phyloP scores from a whole-genome alignment of 2,329 filamentous ascomycete species.

The Ceratocystis destructans region DNA sequence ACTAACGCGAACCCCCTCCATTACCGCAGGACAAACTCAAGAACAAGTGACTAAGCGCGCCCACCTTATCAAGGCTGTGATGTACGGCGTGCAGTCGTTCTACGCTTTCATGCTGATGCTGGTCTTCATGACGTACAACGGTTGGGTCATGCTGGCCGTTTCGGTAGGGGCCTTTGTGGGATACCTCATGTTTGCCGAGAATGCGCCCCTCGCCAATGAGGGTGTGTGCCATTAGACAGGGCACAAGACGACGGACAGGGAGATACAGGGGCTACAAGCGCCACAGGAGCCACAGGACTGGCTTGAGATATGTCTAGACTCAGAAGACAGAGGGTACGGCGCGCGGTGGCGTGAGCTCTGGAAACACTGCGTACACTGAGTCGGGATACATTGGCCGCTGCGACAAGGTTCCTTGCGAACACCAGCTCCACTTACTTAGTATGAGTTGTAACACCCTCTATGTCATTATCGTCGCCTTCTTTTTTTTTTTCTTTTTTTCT shows the following conservation, averaged over 20 bases:
- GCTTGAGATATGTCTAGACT: background rate
- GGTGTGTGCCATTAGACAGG: conserved; percentile 69
- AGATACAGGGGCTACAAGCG: background rate
- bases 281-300: background rate
- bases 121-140: conserved; percentile 99
- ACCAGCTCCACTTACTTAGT: background rate
- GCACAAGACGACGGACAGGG: background rate
- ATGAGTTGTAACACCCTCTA: background rate
- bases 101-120: conserved; percentile 99
- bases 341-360: background rate
- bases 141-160: conserved; percentile 90
- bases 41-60: conserved; percentile 48
- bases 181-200: conserved; percentile 66
- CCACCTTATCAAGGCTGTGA: conserved; percentile 62
- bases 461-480: background rate
- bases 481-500: too few relatives aligned
- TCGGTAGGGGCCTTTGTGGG: conserved; percentile 79
- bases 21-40: conserved; percentile 56
- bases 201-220: conserved; percentile 60
- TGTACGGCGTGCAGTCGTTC: conserved; percentile 91
- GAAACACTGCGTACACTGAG: background rate
- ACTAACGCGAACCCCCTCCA: background rate
- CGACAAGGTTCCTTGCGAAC: background rate
- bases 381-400: background rate
- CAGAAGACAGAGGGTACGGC: background rate